A percentile compares a stretch with the other conserved stretches of the same genome.
phyloP scores from a whole-genome alignment of 2,329 filamentous ascomycete genomes.

The Exophiala phaeomuriformis region DNA sequence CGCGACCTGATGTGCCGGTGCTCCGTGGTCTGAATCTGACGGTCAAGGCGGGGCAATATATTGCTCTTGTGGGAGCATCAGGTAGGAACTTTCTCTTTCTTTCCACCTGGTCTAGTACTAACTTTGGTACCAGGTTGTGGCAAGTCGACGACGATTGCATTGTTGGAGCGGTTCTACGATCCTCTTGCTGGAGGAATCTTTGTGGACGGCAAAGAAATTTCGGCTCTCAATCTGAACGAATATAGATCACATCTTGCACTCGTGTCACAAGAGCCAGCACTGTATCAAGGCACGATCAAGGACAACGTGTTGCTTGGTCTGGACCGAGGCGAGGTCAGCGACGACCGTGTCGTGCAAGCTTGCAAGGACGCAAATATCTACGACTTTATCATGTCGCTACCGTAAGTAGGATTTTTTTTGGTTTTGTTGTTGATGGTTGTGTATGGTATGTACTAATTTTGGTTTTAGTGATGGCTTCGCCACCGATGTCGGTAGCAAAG shows the following conservation, averaged over 20 bases:
- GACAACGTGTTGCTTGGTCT: constrained; percentile 85
- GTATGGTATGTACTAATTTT: no score
- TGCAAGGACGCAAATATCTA: constrained; percentile 90
- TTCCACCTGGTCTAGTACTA: neutral
- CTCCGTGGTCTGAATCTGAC: constrained; percentile 67
- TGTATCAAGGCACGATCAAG: constrained; percentile 85
- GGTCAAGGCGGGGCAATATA: constrained; percentile 42
- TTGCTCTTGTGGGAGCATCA: constrained; percentile 83
- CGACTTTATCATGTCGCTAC: constrained; percentile 79
- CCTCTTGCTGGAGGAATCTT: constrained; percentile 71
- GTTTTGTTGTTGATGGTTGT: no score
- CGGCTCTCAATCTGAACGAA: constrained; percentile 70
- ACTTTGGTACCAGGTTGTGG: constrained; percentile 58
- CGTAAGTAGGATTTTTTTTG: constrained; percentile 39
- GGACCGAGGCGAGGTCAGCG: constrained; percentile 57
- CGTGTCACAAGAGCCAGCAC: constrained; percentile 86
- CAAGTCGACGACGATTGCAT: constrained; percentile 85
- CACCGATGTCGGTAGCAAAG: constrained; percentile 81
- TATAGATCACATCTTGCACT: constrained; percentile 79
- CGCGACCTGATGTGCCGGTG: constrained; percentile 83
- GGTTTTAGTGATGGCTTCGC: constrained; percentile 62
- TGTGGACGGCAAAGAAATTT: constrained; percentile 77
- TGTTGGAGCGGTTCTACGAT: constrained; percentile 93
- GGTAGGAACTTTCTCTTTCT: neutral
- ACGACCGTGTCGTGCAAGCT: constrained; percentile 66